Evolutionary conservation across 2,329 filamentous ascomycete genomes (phyloP).

Genomic region (Gremmenia infestans): DNA sequence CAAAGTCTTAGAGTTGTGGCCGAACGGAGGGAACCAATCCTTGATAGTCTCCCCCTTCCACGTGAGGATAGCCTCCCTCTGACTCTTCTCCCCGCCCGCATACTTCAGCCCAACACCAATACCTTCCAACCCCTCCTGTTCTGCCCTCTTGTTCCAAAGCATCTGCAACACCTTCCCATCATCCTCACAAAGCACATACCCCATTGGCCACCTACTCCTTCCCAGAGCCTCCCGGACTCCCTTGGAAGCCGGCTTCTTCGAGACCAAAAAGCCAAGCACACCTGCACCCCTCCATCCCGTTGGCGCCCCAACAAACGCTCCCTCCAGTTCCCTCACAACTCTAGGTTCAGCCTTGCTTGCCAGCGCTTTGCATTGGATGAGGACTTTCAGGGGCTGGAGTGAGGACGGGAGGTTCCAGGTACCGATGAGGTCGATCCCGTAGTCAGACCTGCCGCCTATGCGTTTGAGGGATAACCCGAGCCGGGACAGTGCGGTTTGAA

Average conservation of each 20-base stretch:
- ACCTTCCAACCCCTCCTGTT: slow-evolving; percentile 57
- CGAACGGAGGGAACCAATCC: background rate
- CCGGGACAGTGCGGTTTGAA: slow-evolving; percentile 48
- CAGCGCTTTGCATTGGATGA: slow-evolving; percentile 67
- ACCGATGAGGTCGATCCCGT: slow-evolving; percentile 70
- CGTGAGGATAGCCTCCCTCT: slow-evolving; percentile 45
- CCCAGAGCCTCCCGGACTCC: slow-evolving; percentile 71
- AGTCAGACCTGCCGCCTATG: slow-evolving; percentile 61
- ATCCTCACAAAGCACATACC: slow-evolving; percentile 58
- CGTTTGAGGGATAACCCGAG: slow-evolving; percentile 62
- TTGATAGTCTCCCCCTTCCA: slow-evolving; percentile 40
- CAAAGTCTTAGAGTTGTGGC: background rate
- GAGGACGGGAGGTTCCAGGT: slow-evolving; percentile 56
- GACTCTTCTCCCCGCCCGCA: slow-evolving; percentile 24
- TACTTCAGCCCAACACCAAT: slow-evolving; percentile 47
- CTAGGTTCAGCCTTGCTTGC: slow-evolving; percentile 47
- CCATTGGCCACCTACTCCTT: slow-evolving; percentile 64
- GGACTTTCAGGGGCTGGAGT: slow-evolving; percentile 38
- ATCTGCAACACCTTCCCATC: slow-evolving; percentile 61
- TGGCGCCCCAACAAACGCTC: slow-evolving; percentile 70
- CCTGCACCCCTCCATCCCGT: slow-evolving; percentile 61
- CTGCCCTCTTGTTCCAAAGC: slow-evolving; percentile 65
- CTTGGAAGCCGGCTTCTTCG: slow-evolving; percentile 65
- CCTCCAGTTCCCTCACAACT: slow-evolving; percentile 71
- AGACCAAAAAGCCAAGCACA: slow-evolving; percentile 67